Base-by-base conservation (phyloP, 116 monocot genomes). In the Posidonia oceanica region DNA sequence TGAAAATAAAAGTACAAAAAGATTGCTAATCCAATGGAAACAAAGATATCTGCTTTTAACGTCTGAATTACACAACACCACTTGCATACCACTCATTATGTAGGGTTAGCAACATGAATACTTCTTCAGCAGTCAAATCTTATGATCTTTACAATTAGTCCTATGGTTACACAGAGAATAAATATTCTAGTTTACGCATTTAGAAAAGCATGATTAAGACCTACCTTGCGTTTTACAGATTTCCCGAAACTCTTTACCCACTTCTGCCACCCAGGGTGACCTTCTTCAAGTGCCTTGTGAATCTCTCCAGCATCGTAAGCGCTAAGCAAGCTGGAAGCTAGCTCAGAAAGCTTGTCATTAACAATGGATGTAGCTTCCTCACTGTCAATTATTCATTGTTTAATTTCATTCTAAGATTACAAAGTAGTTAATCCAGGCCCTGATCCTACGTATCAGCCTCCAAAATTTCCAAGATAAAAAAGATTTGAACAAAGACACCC, bases 201-300 rank as follows among this genome's bases (percentile, higher is more conserved):
- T 62, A 23, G 22, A 62, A 20, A 62, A 36, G 36, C 62, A 36
- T 5, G 11, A 61, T 21, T 7, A 22, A 52, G 78, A 54, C 18
- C 70, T 20, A 98, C 97, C 90, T 98, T 98, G 69, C 90, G 87
- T 64, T 98, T 92, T 53, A 82, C 57, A 20, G 72, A 61, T 77
- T 98, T 98, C 71, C 97, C 97, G 76, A 98, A 92, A 75, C 74
- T 80, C 74, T 98, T 98, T 8, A 98, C 86, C 97, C 97, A 98
- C 61, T 89, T 89, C 76, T 98, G 74, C 97, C 97, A 98, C 59
- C 97, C 93, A 75, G 80, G 48, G 60, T 70, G 83, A 14, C 97
- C 97, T 78, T 87, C 97, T 59, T 83, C 85, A 13, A 98, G 81
- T 62, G 97, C 97, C 81, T 84, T 62, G 63, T 40, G 52, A 20